These are phyloP conservation scores for Cryptococcus sp. DNA, from an alignment of 1,284 basidiomycete species.

Conservation along the genomic window DNA sequence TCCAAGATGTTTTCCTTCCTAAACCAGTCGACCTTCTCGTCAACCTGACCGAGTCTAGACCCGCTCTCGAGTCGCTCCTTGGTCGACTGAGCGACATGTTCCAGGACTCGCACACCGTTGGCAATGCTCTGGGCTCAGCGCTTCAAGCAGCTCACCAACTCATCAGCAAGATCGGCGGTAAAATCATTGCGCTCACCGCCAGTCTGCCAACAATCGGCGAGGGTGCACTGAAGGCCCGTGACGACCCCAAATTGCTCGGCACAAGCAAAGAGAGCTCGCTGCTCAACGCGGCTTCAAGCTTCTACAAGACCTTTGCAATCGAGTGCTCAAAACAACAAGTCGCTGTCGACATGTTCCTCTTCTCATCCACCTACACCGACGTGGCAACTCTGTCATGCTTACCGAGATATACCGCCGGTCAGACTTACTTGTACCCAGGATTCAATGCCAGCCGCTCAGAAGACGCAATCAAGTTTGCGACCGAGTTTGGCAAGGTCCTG, in stretches of 20 bases:
- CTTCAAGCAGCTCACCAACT: constrained; percentile 95
- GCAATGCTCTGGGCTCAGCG: constrained; percentile 93
- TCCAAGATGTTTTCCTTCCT: constrained; percentile 95
- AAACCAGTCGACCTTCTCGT: constrained; percentile 94
- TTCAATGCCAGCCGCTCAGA: constrained; percentile 94
- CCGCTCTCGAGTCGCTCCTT: constrained; percentile 79
- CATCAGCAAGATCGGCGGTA: constrained; percentile 90
- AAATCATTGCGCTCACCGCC: constrained; percentile 87
- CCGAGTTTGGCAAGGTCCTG: constrained; percentile 91
- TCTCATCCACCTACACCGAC: constrained; percentile 90
- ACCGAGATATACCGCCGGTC: constrained; percentile 96
- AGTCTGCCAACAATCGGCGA: constrained; percentile 85
- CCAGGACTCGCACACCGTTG: constrained; percentile 85
- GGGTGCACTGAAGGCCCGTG: constrained; percentile 91
- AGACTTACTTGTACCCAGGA: constrained; percentile 97
- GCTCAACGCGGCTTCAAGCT: constrained; percentile 83
- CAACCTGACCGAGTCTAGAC: constrained; percentile 83
- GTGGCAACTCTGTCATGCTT: constrained; percentile 78
- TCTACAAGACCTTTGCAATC: constrained; percentile 99
- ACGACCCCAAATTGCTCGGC: constrained; percentile 94
- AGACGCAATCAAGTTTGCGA: constrained; percentile 96
- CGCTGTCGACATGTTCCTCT: constrained; percentile 99
- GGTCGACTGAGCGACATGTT: constrained; percentile 92
- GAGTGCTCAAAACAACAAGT: constrained; percentile 97
- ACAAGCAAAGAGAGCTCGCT: constrained; percentile 90